Conservation (phyloP, 768 basidiomycete genomes). For the Termitomyces sp. region DNA sequence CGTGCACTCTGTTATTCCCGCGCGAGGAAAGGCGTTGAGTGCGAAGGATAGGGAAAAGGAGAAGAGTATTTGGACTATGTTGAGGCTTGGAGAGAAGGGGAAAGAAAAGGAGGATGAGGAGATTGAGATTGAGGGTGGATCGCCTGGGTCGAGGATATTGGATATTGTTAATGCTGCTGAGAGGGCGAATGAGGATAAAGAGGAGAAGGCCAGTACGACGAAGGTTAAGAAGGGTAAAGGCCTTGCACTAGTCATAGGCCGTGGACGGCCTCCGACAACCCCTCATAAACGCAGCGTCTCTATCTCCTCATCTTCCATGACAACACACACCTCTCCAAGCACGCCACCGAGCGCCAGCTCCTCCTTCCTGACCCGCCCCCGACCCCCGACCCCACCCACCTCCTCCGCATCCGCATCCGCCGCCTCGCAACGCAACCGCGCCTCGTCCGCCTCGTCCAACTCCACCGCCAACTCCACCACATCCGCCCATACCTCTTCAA, state of each 20-base stretch:
- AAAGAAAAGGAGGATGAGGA: not conserved
- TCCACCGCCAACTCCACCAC: slow-evolving; percentile 13
- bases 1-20: slow-evolving; percentile 4
- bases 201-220: not conserved
- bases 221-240: slow-evolving; percentile 8
- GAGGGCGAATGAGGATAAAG: not conserved
- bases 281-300: slow-evolving; percentile 17
- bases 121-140: not conserved
- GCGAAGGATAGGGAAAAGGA: slow-evolving; percentile 10
- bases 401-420: not conserved
- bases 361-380: slow-evolving; percentile 2
- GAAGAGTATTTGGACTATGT: slow-evolving; percentile 5
- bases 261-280: slow-evolving; percentile 5
- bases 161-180: slow-evolving; percentile 12
- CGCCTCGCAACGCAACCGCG: slow-evolving; percentile 8
- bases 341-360: slow-evolving; percentile 8
- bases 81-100: not conserved
- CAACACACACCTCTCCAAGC: not conserved
- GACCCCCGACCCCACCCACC: not conserved
- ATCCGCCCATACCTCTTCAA: slow-evolving; percentile 9
- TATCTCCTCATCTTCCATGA: slow-evolving; percentile 14
- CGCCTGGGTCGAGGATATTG: slow-evolving; percentile 9
- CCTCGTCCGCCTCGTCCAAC: slow-evolving; percentile 12
- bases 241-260: slow-evolving; percentile 10
- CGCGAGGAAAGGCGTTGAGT: slow-evolving; percentile 1